Base-by-base conservation (phyloP, 768 basidiomycete species). In the Mycena latifolia region DNA sequence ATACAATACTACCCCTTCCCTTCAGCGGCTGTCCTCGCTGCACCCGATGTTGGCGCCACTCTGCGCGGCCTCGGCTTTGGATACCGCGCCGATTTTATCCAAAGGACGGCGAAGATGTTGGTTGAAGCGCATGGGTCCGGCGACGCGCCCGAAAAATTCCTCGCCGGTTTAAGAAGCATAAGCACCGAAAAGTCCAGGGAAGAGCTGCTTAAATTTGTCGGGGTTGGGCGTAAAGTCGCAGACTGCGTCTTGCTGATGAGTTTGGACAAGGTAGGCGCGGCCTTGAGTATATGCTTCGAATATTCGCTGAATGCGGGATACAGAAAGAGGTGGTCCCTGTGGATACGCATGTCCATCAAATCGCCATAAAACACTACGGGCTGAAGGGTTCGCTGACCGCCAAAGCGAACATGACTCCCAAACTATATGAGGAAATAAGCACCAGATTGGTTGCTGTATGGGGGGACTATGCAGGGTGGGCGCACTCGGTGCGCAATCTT, bases 201-300 rank as follows among this genome's bases (percentile, higher is more conserved):
- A 46, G 89, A 92, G 68, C 82, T 99, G 25, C 79, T 97, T 37
- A 89, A 87, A 73, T 89, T 98, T 61, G 85, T 92, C 47, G 98
- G 98, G 0, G 97, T 99, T 1, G 98, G 98, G 7, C 85, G 94
- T 37, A 99, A 99, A 75, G 98, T 99, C 0, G 97, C 97, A 3
- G 98, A 99, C 74, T 99, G 98, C 72, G 81, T 98, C 29, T 78
- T 98, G 55, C 80, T 98, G 18, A 97, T 98, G 95, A 94, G 93
- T 73, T 75, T 96, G 63, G 92, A 97, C 79, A 94, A 96, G 85
- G 94, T 94, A 65, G 10, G 63, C 69, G 4, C 52, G 24, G 15
- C 15, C 45, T 20, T 35, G 20, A 12, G 37, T 10, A 29, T 24
- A 22, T 35, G 33, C 33, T 45, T 25, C 57, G 22, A 24, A 39